These are phyloP conservation scores for Ophiosphaerella korrae DNA, from an alignment of 2,329 filamentous ascomycete species.

Conservation along the genomic window DNA sequence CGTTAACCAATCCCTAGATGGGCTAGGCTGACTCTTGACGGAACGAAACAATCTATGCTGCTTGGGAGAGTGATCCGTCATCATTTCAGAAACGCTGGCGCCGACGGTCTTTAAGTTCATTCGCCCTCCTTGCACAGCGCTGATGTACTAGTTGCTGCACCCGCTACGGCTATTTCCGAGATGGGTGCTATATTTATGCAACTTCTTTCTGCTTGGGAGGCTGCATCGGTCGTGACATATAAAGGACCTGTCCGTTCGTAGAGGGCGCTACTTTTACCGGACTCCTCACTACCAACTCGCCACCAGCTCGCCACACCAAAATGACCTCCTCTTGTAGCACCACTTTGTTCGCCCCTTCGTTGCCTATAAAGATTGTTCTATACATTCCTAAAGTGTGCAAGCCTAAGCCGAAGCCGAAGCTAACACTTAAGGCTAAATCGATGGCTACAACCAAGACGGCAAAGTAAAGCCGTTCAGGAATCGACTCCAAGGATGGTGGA, in stretches of 20 bases:
- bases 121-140: too few relatives aligned
- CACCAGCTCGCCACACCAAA: slow-evolving; percentile 3
- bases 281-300: neutral
- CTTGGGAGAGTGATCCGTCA: neutral
- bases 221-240: slow-evolving; percentile 9
- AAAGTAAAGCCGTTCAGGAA: slow-evolving; percentile 10
- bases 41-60: neutral
- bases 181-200: too few relatives aligned
- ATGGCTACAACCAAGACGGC: slow-evolving; percentile 9
- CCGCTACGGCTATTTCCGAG: neutral
- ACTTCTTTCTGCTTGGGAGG: too few relatives aligned
- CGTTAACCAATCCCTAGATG: too few relatives aligned
- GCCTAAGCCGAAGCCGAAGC: slow-evolving; percentile 1
- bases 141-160: neutral
- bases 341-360: slow-evolving; percentile 2
- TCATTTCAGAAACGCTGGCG: slow-evolving; percentile 22
- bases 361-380: slow-evolving; percentile 12
- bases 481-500: slow-evolving; percentile 1
- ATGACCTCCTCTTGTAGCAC: slow-evolving; percentile 11
- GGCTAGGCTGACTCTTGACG: neutral
- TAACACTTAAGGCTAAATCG: slow-evolving; percentile 10
- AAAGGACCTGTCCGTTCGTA: slow-evolving; percentile 5
- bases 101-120: neutral
- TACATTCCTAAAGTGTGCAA: slow-evolving; percentile 12
- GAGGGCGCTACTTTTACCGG: slow-evolving; percentile 5